Evolutionary conservation across 2,329 filamentous ascomycete species (phyloP).

Genomic region (Blumeria graminis): DNA sequence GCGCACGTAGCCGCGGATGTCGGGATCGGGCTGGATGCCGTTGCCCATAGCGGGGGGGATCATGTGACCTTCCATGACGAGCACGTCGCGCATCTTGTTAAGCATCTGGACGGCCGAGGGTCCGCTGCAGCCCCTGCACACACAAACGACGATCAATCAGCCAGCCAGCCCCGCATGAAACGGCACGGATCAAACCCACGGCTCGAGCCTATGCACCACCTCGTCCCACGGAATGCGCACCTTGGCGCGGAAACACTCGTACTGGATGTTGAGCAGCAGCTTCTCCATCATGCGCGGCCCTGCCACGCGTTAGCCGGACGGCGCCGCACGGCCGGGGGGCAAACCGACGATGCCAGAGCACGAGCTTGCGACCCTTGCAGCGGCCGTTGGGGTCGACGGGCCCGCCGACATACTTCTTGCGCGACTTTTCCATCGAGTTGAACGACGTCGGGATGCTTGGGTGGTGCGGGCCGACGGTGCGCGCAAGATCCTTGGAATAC

Average conservation of each 20-base stretch:
- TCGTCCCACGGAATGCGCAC: slow-evolving; percentile 10
- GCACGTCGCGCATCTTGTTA: slow-evolving; percentile 8
- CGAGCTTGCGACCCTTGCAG: not conserved
- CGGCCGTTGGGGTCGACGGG: slow-evolving; percentile 1
- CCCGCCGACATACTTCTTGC: not conserved
- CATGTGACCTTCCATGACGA: slow-evolving; percentile 12
- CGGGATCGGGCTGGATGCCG: slow-evolving; percentile 1
- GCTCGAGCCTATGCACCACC: slow-evolving; percentile 10
- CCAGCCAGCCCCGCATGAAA: too few species aligned
- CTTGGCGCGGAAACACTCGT: slow-evolving; percentile 14
- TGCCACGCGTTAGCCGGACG: slow-evolving; percentile 6
- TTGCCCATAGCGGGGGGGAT: slow-evolving; percentile 12
- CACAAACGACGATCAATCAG: not conserved
- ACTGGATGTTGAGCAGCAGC: slow-evolving; percentile 19
- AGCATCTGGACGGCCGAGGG: slow-evolving; percentile 8
- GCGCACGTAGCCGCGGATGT: slow-evolving; percentile 10
- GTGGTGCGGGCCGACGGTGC: slow-evolving; percentile 1
- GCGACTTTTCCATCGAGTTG: slow-evolving; percentile 1
- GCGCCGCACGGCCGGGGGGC: too few species aligned
- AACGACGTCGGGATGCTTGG: slow-evolving; percentile 1
- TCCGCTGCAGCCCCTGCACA: slow-evolving; percentile 7
- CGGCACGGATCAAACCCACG: not conserved
- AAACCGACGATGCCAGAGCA: slow-evolving; percentile 3
- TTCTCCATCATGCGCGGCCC: slow-evolving; percentile 24
- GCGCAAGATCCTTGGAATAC: not conserved